Evolutionary conservation across 1,284 basidiomycete genomes (phyloP).

Genomic region (Golubevia sp.): DNA sequence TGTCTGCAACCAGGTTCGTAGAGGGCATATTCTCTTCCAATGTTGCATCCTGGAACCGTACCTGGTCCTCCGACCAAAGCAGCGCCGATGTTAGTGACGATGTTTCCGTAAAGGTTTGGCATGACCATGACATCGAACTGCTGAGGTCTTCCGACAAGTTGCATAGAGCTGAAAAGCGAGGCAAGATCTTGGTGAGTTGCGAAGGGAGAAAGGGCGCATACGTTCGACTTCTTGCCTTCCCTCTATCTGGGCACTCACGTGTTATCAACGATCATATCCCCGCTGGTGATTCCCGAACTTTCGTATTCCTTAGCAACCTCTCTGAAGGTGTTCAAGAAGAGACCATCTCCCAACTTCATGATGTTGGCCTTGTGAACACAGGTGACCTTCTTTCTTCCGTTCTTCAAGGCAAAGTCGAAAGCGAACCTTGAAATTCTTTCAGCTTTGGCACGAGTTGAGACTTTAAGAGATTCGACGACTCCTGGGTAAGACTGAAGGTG

Average conservation of each 20-base stretch:
- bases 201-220: conserved; percentile 9
- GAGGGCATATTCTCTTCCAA: conserved; percentile 94
- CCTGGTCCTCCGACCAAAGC: conserved; percentile 97
- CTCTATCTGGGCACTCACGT: conserved; percentile 73
- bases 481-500: conserved; percentile 79
- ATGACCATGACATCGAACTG: conserved; percentile 99
- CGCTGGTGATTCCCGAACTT: conserved; percentile 85
- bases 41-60: conserved; percentile 96
- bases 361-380: conserved; percentile 99
- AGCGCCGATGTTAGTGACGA: conserved; percentile 97
- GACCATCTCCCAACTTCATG: conserved; percentile 99
- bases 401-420: conserved; percentile 99
- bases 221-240: too few species aligned
- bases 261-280: conserved; percentile 99
- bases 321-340: conserved; percentile 99
- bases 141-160: conserved; percentile 89
- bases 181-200: conserved; percentile 17
- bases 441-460: conserved; percentile 91
- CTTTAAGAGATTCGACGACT: conserved; percentile 97
- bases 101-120: conserved; percentile 87
- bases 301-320: conserved; percentile 91
- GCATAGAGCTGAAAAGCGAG: conserved; percentile 77
- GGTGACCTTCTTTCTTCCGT: conserved; percentile 99
- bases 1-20: conserved; percentile 99
- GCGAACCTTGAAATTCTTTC: conserved; percentile 97